Conservation (phyloP, 2,329 filamentous ascomycete genomes). For the Xylariales sp. region DNA sequence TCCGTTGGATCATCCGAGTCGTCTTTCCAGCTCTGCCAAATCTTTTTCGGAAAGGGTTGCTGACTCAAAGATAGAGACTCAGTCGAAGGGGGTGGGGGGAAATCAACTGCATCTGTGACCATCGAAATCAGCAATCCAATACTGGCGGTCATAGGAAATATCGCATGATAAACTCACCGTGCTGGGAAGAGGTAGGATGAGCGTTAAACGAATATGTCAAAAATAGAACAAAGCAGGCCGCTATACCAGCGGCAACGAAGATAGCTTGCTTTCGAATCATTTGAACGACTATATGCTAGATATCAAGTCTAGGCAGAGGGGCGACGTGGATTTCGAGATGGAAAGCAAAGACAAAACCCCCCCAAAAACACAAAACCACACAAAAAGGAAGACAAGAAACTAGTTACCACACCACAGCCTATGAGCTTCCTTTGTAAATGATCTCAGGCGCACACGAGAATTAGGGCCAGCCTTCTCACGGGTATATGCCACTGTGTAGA, state of each 20-base stretch:
- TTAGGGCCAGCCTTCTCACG: no score
- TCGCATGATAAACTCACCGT: neutral
- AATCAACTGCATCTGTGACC: neutral
- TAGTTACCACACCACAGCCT: no score
- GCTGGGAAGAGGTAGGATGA: neutral
- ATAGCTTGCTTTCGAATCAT: conserved; percentile 11
- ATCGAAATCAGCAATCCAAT: neutral
- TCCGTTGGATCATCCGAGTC: conserved; percentile 47
- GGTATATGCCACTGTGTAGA: no score
- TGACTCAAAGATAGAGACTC: neutral
- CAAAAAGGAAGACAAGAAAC: no score
- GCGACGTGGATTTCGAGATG: no score
- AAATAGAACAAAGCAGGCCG: neutral
- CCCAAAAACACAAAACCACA: no score
- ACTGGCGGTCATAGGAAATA: neutral
- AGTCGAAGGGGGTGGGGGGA: neutral
- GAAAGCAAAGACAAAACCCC: no score
- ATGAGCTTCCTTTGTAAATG: no score
- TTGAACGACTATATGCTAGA: neutral
- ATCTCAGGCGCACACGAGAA: no score
- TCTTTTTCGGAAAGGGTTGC: conserved; percentile 42
- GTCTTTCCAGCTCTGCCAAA: conserved; percentile 51
- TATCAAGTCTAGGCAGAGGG: neutral
- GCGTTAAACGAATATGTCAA: neutral
- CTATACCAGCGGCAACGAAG: neutral